These are phyloP conservation scores for Yamadazyma diddensiae DNA, from an alignment of 1,139 yeast species.

Conservation along the genomic window DNA sequence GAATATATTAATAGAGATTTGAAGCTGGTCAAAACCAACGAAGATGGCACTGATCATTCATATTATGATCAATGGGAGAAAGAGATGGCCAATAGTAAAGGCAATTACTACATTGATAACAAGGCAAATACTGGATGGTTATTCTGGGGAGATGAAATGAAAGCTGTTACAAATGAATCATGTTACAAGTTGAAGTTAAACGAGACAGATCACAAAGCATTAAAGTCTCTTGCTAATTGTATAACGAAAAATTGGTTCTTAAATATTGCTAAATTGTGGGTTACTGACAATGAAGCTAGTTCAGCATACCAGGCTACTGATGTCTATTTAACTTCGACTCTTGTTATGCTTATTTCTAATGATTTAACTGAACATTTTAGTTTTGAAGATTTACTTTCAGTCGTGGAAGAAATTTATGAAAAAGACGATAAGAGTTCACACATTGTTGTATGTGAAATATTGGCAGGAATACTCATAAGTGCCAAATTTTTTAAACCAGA, in stretches of 20 bases:
- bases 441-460: constrained; percentile 58
- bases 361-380: constrained; percentile 33
- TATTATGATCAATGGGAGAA: constrained; percentile 44
- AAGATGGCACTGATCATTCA: constrained; percentile 22
- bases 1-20: constrained; percentile 38
- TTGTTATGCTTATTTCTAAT: constrained; percentile 45
- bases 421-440: constrained; percentile 64
- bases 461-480: constrained; percentile 55
- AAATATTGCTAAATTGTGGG: constrained; percentile 50
- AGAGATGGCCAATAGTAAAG: constrained; percentile 54
- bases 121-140: constrained; percentile 67
- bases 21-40: constrained; percentile 41
- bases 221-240: constrained; percentile 42
- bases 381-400: constrained; percentile 46
- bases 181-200: constrained; percentile 18
- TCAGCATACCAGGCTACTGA: constrained; percentile 62
- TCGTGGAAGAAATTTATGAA: constrained; percentile 52
- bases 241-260: constrained; percentile 60
- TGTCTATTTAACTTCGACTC: constrained; percentile 48
- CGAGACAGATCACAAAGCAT: constrained; percentile 35
- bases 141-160: constrained; percentile 66
- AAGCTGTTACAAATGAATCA: constrained; percentile 39
- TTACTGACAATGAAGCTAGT: constrained; percentile 63
- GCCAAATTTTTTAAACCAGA: constrained; percentile 34
- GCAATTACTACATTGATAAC: constrained; percentile 57